These are phyloP conservation scores for Piedraia hortae DNA, from an alignment of 2,329 filamentous ascomycete genomes.

Conservation along the genomic window DNA sequence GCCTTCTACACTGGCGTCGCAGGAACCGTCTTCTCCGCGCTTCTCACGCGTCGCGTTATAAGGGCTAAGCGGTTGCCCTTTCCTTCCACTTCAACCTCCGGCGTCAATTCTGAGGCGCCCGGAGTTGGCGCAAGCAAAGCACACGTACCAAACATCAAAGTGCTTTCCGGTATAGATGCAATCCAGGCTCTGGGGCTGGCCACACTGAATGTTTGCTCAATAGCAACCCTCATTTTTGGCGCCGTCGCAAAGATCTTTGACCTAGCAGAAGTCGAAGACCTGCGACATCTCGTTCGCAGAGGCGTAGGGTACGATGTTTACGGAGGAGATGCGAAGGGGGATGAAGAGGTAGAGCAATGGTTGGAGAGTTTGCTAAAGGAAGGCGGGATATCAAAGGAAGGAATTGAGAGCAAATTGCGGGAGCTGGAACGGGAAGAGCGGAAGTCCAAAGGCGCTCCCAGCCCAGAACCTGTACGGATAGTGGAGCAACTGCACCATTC, in stretches of 20 bases:
- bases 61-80: conserved; percentile 31
- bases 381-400: conserved; percentile 11
- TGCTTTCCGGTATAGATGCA: conserved; percentile 44
- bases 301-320: conserved; percentile 31
- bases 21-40: conserved; percentile 45
- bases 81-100: conserved; percentile 46
- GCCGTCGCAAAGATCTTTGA: conserved; percentile 53
- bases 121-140: too few species aligned
- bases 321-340: conserved; percentile 22
- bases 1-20: conserved; percentile 48
- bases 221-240: conserved; percentile 47
- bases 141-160: too few species aligned
- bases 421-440: conserved; percentile 9
- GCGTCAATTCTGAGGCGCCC: conserved; percentile 18
- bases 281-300: conserved; percentile 28
- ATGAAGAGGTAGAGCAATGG: conserved; percentile 27
- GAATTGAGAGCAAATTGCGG: conserved; percentile 9
- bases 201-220: conserved; percentile 56
- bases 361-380: conserved; percentile 22
- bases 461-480: too few species aligned
- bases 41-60: conserved; percentile 36
- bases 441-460: too few species aligned
- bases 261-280: conserved; percentile 28
- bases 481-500: too few species aligned
- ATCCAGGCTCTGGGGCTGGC: conserved; percentile 62